These are phyloP conservation scores for Epicoccum nigrum DNA, from an alignment of 2,329 filamentous ascomycete species.

Conservation along the genomic window DNA sequence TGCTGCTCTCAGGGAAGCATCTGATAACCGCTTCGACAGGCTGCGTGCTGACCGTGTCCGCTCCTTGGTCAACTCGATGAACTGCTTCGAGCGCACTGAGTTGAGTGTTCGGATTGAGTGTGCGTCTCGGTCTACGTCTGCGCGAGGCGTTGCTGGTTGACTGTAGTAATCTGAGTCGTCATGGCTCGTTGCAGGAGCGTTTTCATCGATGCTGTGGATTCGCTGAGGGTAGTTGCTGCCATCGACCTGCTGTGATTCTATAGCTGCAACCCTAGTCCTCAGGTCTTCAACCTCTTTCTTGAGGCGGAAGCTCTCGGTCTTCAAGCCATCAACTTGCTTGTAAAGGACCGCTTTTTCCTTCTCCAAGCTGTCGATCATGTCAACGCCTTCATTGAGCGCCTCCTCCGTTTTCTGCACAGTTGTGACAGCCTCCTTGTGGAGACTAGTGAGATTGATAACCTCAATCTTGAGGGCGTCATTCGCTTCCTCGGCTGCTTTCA, in stretches of 20 bases:
- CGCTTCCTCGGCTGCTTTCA: slow-evolving; percentile 21
- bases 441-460: slow-evolving; percentile 32
- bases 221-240: slow-evolving; percentile 28
- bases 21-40: slow-evolving; percentile 41
- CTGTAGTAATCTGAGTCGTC: slow-evolving; percentile 48
- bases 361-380: slow-evolving; percentile 39
- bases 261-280: slow-evolving; percentile 23
- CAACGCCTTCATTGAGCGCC: slow-evolving; percentile 43
- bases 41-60: slow-evolving; percentile 34
- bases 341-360: slow-evolving; percentile 29
- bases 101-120: slow-evolving; percentile 16
- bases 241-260: slow-evolving; percentile 26
- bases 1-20: slow-evolving; percentile 34
- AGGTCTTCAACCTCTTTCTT: slow-evolving; percentile 32
- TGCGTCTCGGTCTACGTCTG: neutral
- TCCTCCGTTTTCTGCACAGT: slow-evolving; percentile 34
- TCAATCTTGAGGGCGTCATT: slow-evolving; percentile 32
- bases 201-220: slow-evolving; percentile 43
- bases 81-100: slow-evolving; percentile 40
- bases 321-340: slow-evolving; percentile 23
- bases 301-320: slow-evolving; percentile 30
- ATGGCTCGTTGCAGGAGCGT: slow-evolving; percentile 44
- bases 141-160: slow-evolving; percentile 40
- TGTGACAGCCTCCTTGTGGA: slow-evolving; percentile 36
- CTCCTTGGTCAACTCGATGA: slow-evolving; percentile 36